Evolutionary conservation across 2,329 filamentous ascomycete species (phyloP), one percentile per base, ranked within the genome.

Genomic region (Dothidotthia symphoricarpi): DNA sequence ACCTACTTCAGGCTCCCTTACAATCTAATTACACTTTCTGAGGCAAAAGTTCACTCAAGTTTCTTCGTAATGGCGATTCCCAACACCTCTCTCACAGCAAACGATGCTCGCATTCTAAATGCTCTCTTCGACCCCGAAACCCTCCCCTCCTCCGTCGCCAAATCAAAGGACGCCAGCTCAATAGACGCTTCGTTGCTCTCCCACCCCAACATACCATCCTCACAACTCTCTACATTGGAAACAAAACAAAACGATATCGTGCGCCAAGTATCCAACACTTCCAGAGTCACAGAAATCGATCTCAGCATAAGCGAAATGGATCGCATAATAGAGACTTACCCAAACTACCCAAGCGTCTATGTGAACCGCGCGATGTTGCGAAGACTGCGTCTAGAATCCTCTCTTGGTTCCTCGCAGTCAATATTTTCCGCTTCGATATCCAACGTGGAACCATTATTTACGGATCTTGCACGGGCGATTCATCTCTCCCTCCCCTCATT

Each of bases 311-410:
- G 17, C 8, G 64, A 69, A 5, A 69, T 90, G 4, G 72, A 75
- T 19, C 58, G 64, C 2, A 70, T 88, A 22, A 77, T 88, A 27
- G 55, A 69, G 2, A 65, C 76, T 16, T 61, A 80, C 36, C 83
- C 85, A 3, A 65, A 69, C 22, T 90, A 90, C 63, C 84, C 85
- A 15, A 86, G 83, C 47, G 83, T 81, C 5, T 77, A 80, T 41
- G 85, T 88, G 61, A 90, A 91, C 64, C 76, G 85, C 33, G 86
- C 83, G 3, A 86, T 90, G 62, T 75, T 83, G 7, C 53, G 77
- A 19, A 70, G 83, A 15, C 71, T 83, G 31, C 66, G 81, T 39
- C 81, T 83, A 4, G 58, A 61, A 44, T 33, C 41, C n/a, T 6
- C 43, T n/a, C 6, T 57, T 3, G 9, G 26, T 29, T 26, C 35